Conservation (phyloP, 129 eudicot species). For the Lonicera japonica region DNA sequence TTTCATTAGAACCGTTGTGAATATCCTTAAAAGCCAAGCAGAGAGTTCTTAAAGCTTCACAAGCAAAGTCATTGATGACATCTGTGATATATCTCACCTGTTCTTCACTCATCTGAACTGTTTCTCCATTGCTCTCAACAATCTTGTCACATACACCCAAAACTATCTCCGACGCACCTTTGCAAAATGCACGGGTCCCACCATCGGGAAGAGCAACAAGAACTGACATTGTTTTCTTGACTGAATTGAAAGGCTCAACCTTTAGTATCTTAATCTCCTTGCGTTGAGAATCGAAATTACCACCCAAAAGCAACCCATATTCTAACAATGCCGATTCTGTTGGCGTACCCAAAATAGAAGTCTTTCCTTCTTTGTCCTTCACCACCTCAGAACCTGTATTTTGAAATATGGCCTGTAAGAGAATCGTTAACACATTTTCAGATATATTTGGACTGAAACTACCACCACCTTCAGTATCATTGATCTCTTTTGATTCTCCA, state of each 20-base stretch:
- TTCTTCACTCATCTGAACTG: conserved; percentile 45
- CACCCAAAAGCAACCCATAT: conserved; percentile 63
- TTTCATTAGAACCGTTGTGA: conserved; percentile 22
- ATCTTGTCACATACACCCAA: conserved; percentile 55
- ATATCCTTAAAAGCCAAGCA: conserved; percentile 73
- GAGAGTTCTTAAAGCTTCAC: conserved; percentile 79
- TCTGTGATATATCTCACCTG: conserved; percentile 24
- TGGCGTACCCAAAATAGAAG: conserved; percentile 70
- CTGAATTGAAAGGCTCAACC: conserved; percentile 82
- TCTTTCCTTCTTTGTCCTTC: conserved; percentile 54
- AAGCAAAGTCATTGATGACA: conserved; percentile 58
- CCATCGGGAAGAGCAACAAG: conserved; percentile 59
- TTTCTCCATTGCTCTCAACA: conserved; percentile 44
- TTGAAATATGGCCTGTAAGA: conserved; percentile 68
- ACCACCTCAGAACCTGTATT: conserved; percentile 89
- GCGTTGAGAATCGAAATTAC: conserved; percentile 57
- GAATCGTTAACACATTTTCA: conserved; percentile 27
- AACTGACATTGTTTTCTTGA: conserved; percentile 81
- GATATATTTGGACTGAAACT: conserved; percentile 23
- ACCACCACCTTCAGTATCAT: conserved; percentile 17
- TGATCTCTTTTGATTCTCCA: conserved; percentile 43
- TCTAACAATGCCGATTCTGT: conserved; percentile 88
- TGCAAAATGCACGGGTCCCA: conserved; percentile 55
- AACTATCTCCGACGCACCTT: conserved; percentile 94
- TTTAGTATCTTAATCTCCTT: conserved; percentile 37